Evolutionary conservation across 2,329 filamentous ascomycete genomes (phyloP), one percentile per base, ranked within the genome.

Genomic region (Trichoderma asperellum): DNA sequence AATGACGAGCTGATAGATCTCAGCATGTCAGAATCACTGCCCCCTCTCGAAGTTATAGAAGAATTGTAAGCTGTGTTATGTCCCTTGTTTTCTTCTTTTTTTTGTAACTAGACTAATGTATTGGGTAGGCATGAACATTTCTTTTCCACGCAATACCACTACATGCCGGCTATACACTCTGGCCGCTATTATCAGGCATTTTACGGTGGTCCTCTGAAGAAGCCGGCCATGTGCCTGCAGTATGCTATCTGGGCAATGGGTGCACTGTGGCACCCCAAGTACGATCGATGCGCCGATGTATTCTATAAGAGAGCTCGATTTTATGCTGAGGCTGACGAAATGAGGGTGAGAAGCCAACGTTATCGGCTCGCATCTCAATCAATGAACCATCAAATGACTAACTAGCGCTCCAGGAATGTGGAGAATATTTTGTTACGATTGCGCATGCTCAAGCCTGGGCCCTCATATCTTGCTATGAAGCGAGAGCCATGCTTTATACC

Each of bases 221-320:
- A 92, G 68, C 94, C 95, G 2, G 92, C 94, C 0, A 88, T 96
- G 75, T 92, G 89, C 75, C 81, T 97, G 55, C 88, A 94, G 75
- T 97, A 97, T 79, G 91, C 90, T 24, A 92, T 97, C 77, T 97
- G 93, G 93, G 87, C 90, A 18, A 83, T 92, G 75, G 92, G 92
- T 7, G 89, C 93, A 6, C 86, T 88, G 14, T 84, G 90, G 1
- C 88, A 90, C 40, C 86, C 92, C 52, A 93, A 93, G 75, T 96
- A 96, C 75, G 83, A 86, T 10, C 81, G 82, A 8, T 86, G 93
- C 47, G 89, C 93, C 71, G 89, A 92, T 10, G 85, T 94, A 59
- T 94, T 97, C 74, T 97, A 97, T 77, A 86, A 88, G 60, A 87
- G 93, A 53, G 88, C 94, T 5, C 87, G 94, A 34, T 94, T 94